Percentiles rank a stretch among this genome's conserved stretches.
Conservation (phyloP, 495 filamentous ascomycete genomes). For the Neohortaea acidophila region DNA sequence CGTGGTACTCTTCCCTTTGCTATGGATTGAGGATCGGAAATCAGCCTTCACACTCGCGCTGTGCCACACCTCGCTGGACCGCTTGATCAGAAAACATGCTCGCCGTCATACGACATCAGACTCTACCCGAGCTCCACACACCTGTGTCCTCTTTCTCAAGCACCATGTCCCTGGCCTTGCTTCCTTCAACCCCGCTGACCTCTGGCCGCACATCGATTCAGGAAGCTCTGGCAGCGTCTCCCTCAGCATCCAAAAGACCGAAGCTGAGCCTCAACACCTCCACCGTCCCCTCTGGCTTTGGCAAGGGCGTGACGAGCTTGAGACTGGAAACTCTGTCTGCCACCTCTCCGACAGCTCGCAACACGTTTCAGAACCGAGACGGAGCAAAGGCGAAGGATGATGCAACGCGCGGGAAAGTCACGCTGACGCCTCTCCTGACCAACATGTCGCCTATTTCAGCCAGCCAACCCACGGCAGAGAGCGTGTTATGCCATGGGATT, state of each 20-base stretch:
- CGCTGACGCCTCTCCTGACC: constrained; percentile 35
- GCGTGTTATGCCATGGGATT: neutral
- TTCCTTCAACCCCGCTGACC: constrained; percentile 21
- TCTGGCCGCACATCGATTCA: constrained; percentile 8
- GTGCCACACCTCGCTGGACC: no score
- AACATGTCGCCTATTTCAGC: constrained; percentile 6
- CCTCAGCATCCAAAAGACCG: constrained; percentile 44
- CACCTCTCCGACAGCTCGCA: constrained; percentile 61
- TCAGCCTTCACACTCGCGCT: no score
- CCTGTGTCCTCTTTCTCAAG: constrained; percentile 15
- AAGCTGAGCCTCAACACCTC: constrained; percentile 69
- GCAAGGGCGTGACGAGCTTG: constrained; percentile 39
- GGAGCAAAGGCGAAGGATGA: constrained; percentile 36
- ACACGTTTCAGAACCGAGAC: constrained; percentile 70
- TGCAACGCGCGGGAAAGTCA: constrained; percentile 21
- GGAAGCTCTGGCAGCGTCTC: constrained; percentile 19
- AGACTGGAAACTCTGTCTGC: constrained; percentile 44
- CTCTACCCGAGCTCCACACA: constrained; percentile 18
- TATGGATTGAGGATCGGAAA: no score
- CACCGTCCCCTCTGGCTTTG: constrained; percentile 35
- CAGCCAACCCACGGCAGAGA: constrained; percentile 4
- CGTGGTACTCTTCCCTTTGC: no score
- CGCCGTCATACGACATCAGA: constrained; percentile 6
- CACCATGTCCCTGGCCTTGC: constrained; percentile 25
- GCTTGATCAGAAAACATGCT: constrained; percentile 17